Conservation (phyloP, 1,284 basidiomycete genomes). For the Fistulinella cinereoalba region DNA sequence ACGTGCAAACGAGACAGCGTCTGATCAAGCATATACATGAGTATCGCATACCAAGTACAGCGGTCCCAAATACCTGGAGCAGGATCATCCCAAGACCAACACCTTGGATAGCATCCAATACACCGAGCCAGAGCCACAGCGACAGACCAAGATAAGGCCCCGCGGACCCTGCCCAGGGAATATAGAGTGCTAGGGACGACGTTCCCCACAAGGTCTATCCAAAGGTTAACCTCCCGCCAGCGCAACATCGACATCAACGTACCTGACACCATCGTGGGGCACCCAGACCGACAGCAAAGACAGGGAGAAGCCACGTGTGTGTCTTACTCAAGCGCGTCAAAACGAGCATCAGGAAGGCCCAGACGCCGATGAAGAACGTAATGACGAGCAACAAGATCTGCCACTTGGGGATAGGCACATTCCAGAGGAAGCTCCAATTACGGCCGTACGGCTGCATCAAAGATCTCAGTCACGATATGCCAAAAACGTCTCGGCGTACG, state of each 20-base stretch:
- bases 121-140: conserved; percentile 92
- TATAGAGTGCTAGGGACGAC: conserved; percentile 82
- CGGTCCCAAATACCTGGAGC: conserved; percentile 58
- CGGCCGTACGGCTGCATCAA: conserved; percentile 73
- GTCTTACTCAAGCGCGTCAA: conserved; percentile 87
- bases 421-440: conserved; percentile 93
- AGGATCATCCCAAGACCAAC: conserved; percentile 93
- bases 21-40: conserved; percentile 31
- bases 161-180: conserved; percentile 82
- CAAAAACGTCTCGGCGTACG: not conserved
- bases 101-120: conserved; percentile 89
- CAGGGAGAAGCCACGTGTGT: conserved; percentile 90
- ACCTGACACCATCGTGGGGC: conserved; percentile 92
- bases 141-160: conserved; percentile 87
- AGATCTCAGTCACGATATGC: conserved; percentile 11
- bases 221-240: not conserved
- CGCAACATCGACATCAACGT: conserved; percentile 11
- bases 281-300: conserved; percentile 90
- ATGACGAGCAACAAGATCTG: conserved; percentile 77
- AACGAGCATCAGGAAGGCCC: conserved; percentile 71
- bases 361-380: conserved; percentile 83
- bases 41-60: not conserved
- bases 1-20: conserved; percentile 90
- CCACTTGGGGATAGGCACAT: conserved; percentile 78
- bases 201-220: conserved; percentile 81